A percentile compares a stretch with the other conserved stretches of the same genome.
Conservation (phyloP, 371 early-diverging fungal species). For the Mucor plumbeus region DNA sequence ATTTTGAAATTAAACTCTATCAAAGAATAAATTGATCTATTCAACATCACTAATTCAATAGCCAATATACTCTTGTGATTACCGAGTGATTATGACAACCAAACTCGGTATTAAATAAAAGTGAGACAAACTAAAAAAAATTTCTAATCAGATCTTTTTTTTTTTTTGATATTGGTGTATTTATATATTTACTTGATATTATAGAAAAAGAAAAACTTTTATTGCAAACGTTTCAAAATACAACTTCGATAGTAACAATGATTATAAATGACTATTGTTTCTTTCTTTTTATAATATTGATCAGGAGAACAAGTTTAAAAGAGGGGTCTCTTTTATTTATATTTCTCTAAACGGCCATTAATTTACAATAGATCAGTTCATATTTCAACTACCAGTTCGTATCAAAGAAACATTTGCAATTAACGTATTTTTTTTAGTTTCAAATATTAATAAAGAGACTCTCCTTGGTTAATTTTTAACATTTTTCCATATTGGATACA, state of each 20-base stretch:
- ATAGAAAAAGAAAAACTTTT: neutral
- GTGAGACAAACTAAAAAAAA: neutral
- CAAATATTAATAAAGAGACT: too few species aligned
- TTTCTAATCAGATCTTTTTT: neutral
- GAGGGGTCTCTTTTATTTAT: neutral
- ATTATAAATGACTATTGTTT: neutral
- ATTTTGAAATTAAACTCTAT: neutral
- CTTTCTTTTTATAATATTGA: neutral
- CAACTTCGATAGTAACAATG: neutral
- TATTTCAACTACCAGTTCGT: neutral
- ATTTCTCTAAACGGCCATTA: neutral
- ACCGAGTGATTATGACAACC: neutral
- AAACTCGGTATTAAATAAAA: neutral
- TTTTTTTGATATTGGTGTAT: neutral
- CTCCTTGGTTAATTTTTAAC: neutral
- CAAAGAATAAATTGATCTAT: neutral
- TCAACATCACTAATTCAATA: neutral
- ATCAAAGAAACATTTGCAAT: neutral
- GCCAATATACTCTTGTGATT: neutral
- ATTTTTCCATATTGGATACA: neutral
- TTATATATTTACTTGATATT: neutral
- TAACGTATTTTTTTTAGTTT: too few species aligned
- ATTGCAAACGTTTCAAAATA: neutral
- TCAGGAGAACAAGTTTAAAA: neutral
- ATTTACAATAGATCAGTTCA: neutral